Conservation (phyloP, 2,329 filamentous ascomycete genomes). For the Sclerotinia glacialis region DNA sequence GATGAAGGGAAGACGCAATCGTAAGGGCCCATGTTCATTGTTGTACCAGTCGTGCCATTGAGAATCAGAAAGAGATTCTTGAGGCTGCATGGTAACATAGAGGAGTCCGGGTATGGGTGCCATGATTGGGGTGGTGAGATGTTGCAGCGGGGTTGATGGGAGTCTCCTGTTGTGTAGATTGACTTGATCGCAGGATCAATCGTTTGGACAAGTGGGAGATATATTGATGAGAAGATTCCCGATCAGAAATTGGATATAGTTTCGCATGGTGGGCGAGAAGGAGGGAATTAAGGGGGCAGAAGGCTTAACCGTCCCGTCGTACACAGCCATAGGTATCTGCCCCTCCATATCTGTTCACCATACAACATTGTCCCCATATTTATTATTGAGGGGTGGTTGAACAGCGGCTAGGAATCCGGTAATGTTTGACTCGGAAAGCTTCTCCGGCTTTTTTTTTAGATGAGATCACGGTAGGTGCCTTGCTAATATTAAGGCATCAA, state of each 20-base stretch:
- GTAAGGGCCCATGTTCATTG: constrained; percentile 83
- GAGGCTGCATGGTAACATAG: constrained; percentile 83
- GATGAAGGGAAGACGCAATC: constrained; percentile 72
- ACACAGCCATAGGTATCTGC: constrained; percentile 5
- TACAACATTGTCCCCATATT: constrained; percentile 5
- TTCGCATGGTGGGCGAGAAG: background rate
- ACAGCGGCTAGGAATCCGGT: constrained; percentile 5
- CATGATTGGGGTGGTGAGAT: constrained; percentile 8
- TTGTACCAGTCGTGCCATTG: constrained; percentile 94
- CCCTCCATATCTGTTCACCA: constrained; percentile 16
- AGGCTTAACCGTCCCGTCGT: constrained; percentile 19
- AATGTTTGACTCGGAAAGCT: constrained; percentile 8
- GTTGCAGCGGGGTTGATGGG: background rate
- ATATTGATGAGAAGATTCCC: background rate
- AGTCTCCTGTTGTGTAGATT: background rate
- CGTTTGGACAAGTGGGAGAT: background rate
- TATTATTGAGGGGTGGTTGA: constrained; percentile 1
- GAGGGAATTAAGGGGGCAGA: constrained; percentile 11
- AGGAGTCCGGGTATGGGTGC: constrained; percentile 60
- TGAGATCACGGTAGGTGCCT: background rate
- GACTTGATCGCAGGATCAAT: background rate
- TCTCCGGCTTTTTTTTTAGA: constrained; percentile 9
- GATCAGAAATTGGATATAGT: background rate
- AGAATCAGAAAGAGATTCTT: constrained; percentile 55
- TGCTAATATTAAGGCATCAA: background rate